These are phyloP conservation scores for Xylaria sp. DNA, from an alignment of 2,329 filamentous ascomycete genomes.

Conservation along the genomic window DNA sequence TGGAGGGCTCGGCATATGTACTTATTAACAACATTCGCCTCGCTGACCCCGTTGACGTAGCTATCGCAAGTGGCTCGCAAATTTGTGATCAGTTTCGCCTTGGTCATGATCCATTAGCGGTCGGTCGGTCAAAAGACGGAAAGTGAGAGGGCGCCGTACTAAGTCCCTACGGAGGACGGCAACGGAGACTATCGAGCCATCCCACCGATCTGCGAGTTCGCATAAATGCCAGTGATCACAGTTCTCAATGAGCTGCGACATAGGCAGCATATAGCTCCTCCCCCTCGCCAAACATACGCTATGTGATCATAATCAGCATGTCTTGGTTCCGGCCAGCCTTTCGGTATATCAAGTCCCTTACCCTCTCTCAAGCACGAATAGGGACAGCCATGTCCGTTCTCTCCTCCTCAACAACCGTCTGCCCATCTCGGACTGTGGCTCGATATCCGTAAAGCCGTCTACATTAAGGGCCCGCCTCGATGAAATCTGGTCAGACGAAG, in stretches of 20 bases:
- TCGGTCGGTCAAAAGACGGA: background rate
- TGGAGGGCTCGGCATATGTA: conserved; percentile 37
- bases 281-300: conserved; percentile 73
- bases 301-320: background rate
- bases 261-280: conserved; percentile 69
- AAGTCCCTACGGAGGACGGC: conserved; percentile 71
- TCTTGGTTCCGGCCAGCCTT: conserved; percentile 28
- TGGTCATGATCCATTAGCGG: background rate
- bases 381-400: conserved; percentile 72
- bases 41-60: conserved; percentile 55
- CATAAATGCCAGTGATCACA: conserved; percentile 74
- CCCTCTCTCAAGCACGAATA: conserved; percentile 76
- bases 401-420: conserved; percentile 66
- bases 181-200: conserved; percentile 74
- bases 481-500: conserved; percentile 72
- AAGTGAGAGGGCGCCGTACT: conserved; percentile 48
- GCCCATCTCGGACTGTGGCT: conserved; percentile 64
- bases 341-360: conserved; percentile 37
- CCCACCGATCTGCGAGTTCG: conserved; percentile 66
- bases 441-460: conserved; percentile 70
- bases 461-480: conserved; percentile 67
- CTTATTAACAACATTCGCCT: conserved; percentile 59
- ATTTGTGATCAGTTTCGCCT: conserved; percentile 62
- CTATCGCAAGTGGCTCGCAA: conserved; percentile 66
- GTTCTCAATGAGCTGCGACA: conserved; percentile 67